phyloP scores from a whole-genome alignment of 2,329 filamentous ascomycete genomes.

The Scytalidium lignicola region DNA sequence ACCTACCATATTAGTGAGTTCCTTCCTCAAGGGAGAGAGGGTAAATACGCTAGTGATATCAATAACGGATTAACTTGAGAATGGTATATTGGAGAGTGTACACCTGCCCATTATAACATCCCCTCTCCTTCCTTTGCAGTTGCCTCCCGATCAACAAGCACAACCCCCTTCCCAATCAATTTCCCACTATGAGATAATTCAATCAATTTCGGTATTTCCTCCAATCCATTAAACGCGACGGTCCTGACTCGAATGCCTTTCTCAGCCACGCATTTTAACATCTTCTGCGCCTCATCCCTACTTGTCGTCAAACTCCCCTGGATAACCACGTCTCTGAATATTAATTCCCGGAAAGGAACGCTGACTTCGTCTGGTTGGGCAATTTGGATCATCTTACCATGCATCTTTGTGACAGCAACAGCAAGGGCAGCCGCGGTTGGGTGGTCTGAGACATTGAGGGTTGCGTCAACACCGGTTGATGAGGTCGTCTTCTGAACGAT shows the following conservation, averaged over 20 bases:
- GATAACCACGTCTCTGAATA: slow-evolving; percentile 49
- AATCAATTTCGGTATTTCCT: slow-evolving; percentile 45
- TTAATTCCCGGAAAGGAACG: slow-evolving; percentile 39
- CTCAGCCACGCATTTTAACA: slow-evolving; percentile 42
- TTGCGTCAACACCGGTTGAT: slow-evolving; percentile 44
- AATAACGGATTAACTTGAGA: too few species aligned
- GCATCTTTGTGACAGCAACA: slow-evolving; percentile 53
- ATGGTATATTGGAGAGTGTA: too few species aligned
- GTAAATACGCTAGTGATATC: too few species aligned
- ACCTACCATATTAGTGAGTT: too few species aligned
- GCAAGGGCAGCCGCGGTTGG: slow-evolving; percentile 41
- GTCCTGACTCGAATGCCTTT: slow-evolving; percentile 44
- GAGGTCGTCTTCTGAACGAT: slow-evolving; percentile 42
- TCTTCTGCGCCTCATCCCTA: slow-evolving; percentile 37
- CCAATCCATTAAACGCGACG: slow-evolving; percentile 46
- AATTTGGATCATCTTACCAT: slow-evolving; percentile 53
- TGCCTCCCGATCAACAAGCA: slow-evolving; percentile 42
- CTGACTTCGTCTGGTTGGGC: slow-evolving; percentile 41
- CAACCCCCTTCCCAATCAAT: slow-evolving; percentile 49
- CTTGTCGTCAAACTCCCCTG: slow-evolving; percentile 38
- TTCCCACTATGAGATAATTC: slow-evolving; percentile 45
- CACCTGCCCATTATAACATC: too few species aligned
- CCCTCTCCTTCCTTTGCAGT: slow-evolving; percentile 14
- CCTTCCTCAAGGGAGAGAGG: too few species aligned
- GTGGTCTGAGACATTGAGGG: slow-evolving; percentile 50